Evolutionary conservation across 805 yeast species (phyloP).

Genomic region (Kluyveromyces aestuarii): DNA sequence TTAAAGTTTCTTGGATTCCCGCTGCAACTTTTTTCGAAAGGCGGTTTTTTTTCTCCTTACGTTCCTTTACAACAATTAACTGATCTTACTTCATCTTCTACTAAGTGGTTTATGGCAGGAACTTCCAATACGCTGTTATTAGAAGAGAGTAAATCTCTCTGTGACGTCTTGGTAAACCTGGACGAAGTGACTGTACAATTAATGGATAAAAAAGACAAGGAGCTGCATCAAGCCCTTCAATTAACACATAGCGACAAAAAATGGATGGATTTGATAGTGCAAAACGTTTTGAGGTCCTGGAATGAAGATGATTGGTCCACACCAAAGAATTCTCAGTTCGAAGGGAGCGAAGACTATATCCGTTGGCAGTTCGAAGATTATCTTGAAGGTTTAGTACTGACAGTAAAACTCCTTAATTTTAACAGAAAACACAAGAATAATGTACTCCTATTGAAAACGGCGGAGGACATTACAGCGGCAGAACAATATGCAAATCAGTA

Average conservation of each 20-base stretch:
- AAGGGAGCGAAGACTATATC: slow-evolving; percentile 81
- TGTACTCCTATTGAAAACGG: slow-evolving; percentile 28
- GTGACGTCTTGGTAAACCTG: slow-evolving; percentile 67
- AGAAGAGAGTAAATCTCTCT: slow-evolving; percentile 49
- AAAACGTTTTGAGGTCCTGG: slow-evolving; percentile 41
- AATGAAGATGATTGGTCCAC: slow-evolving; percentile 31
- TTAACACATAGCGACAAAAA: slow-evolving; percentile 57
- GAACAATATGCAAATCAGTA: slow-evolving; percentile 33
- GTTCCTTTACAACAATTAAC: slow-evolving; percentile 88
- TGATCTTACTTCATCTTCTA: slow-evolving; percentile 47
- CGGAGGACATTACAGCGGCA: slow-evolving; percentile 21
- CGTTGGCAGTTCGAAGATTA: slow-evolving; percentile 88
- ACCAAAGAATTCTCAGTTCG: slow-evolving; percentile 39
- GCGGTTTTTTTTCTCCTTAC: slow-evolving; percentile 87
- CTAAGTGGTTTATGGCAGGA: slow-evolving; percentile 68
- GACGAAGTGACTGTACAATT: slow-evolving; percentile 45
- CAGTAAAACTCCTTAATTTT: slow-evolving; percentile 62
- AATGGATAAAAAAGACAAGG: slow-evolving; percentile 28
- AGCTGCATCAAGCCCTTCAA: slow-evolving; percentile 35
- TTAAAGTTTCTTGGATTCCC: slow-evolving; percentile 82
- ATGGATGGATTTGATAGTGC: slow-evolving; percentile 55
- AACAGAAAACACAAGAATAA: slow-evolving; percentile 30
- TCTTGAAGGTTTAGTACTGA: slow-evolving; percentile 61
- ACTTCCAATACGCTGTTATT: slow-evolving; percentile 77
- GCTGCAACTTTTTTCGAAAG: slow-evolving; percentile 71